phyloP scores from a whole-genome alignment of 2,329 filamentous ascomycete species.

The Erysiphe neolycopersici region DNA sequence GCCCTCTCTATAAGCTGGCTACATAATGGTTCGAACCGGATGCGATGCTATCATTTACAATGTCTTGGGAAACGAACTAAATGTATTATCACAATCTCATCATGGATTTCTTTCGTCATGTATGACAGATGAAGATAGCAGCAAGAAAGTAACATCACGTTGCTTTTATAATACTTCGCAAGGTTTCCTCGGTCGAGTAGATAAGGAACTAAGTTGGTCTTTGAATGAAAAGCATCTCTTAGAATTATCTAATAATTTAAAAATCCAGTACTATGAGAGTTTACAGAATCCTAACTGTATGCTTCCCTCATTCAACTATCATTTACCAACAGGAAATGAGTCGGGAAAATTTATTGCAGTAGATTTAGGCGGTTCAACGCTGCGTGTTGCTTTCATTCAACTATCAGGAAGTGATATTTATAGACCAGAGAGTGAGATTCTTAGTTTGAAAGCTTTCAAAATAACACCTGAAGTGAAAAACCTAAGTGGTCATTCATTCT shows the following conservation, averaged over 20 bases:
- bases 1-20: too few species aligned
- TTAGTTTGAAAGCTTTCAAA: slow-evolving; percentile 26
- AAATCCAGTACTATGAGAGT: slow-evolving; percentile 26
- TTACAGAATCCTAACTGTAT: slow-evolving; percentile 28
- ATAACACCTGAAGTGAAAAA: slow-evolving; percentile 28
- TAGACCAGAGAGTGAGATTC: slow-evolving; percentile 20
- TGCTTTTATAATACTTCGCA: too few species aligned
- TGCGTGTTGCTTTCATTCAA: slow-evolving; percentile 36
- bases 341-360: slow-evolving; percentile 31
- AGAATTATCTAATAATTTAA: slow-evolving; percentile 22
- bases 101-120: too few species aligned
- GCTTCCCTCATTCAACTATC: slow-evolving; percentile 39
- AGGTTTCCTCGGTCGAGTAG: too few species aligned
- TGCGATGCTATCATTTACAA: too few species aligned
- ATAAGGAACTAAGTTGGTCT: background rate
- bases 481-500: slow-evolving; percentile 31
- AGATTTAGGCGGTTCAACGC: slow-evolving; percentile 42
- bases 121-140: too few species aligned
- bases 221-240: background rate
- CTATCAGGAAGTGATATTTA: slow-evolving; percentile 21
- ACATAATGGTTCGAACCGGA: too few species aligned
- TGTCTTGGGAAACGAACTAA: too few species aligned
- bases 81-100: too few species aligned
- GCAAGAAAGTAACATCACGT: too few species aligned
- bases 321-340: slow-evolving; percentile 33